A percentile compares a stretch with the other conserved stretches of the same genome.
These are phyloP conservation scores for Balakata baccata DNA, from an alignment of 345 rosid species.

Conservation along the genomic window DNA sequence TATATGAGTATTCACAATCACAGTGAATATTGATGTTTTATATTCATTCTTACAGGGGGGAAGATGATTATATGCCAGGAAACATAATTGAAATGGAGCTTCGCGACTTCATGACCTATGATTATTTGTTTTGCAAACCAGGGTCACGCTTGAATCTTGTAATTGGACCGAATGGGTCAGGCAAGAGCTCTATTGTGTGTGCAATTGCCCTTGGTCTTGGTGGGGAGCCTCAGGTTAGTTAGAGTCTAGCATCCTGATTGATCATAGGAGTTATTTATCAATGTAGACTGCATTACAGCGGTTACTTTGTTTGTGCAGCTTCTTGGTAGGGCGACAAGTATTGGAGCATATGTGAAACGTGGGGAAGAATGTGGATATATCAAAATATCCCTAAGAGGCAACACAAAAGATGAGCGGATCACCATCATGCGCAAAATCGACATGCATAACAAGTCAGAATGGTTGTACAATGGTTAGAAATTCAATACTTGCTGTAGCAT, in stretches of 20 bases:
- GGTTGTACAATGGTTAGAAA: conserved; percentile 71
- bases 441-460: conserved; percentile 79
- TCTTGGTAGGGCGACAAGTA: conserved; percentile 80
- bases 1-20: background rate
- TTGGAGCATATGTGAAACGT: conserved; percentile 91
- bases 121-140: conserved; percentile 72
- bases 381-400: conserved; percentile 73
- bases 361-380: conserved; percentile 76
- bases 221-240: conserved; percentile 84
- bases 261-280: conserved; percentile 3
- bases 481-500: conserved; percentile 9
- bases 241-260: conserved; percentile 12
- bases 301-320: conserved; percentile 43
- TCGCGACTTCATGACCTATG: conserved; percentile 82
- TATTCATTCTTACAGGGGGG: conserved; percentile 52
- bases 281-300: background rate
- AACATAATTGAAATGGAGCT: conserved; percentile 84
- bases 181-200: conserved; percentile 94
- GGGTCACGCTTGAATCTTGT: conserved; percentile 84
- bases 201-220: conserved; percentile 95
- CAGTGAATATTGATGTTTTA: background rate
- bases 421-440: conserved; percentile 67
- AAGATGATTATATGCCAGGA: conserved; percentile 84
- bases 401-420: conserved; percentile 46
- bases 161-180: conserved; percentile 95